Percentiles rank a stretch among this genome's conserved stretches.
Conservation (phyloP, 164 flowering plant species). For the Santalum album region DNA sequence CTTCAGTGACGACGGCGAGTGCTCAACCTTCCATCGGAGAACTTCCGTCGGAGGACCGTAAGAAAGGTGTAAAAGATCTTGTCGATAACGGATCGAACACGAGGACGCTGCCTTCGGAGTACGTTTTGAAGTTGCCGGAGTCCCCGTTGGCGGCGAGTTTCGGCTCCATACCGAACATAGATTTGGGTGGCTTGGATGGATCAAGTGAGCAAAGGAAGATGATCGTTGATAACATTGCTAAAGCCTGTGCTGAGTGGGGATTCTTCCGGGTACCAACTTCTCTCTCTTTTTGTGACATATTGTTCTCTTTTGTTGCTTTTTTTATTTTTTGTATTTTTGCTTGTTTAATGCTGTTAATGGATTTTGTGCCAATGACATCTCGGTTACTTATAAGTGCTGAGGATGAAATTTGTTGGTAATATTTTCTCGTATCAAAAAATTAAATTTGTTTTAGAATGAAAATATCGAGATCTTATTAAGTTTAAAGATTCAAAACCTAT, state of each 20-base stretch:
- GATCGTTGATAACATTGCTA: conserved; percentile 9
- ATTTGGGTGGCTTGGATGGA: conserved; percentile 3
- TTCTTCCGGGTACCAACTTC: conserved; percentile 16
- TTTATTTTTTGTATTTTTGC: neutral
- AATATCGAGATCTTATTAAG: too few relatives aligned
- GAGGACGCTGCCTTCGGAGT: conserved; percentile 7
- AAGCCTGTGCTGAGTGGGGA: conserved; percentile 21
- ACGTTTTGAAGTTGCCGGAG: conserved; percentile 6
- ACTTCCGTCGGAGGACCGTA: too few relatives aligned
- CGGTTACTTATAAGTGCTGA: too few relatives aligned
- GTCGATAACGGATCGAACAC: conserved; percentile 12
- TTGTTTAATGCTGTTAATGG: too few relatives aligned
- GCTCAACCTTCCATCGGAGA: too few relatives aligned
- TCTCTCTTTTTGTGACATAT: neutral
- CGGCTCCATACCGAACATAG: conserved; percentile 15
- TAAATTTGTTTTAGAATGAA: too few relatives aligned
- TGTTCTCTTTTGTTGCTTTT: neutral
- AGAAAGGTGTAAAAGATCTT: conserved; percentile 23
- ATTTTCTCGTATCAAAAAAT: too few relatives aligned
- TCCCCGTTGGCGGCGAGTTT: conserved; percentile 1
- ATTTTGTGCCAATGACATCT: too few relatives aligned
- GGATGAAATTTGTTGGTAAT: too few relatives aligned
- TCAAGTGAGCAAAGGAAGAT: neutral
- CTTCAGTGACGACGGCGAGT: neutral
- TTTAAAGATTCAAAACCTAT: too few relatives aligned